phyloP scores from a whole-genome alignment of 208 protist species.

The Crithidia bombi region DNA sequence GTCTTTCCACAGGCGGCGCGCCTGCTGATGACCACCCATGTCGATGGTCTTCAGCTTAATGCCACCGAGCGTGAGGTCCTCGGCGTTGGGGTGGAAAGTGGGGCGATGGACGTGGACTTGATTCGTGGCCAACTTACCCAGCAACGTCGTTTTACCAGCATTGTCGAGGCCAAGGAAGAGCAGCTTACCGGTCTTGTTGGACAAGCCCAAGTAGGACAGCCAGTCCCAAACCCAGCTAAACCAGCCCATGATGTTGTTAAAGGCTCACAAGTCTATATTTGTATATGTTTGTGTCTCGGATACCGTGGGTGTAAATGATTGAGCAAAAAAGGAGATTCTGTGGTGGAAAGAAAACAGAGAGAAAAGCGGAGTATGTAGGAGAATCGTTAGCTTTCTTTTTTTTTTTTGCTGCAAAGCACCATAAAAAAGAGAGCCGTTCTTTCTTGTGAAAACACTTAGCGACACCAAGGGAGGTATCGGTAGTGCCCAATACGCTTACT shows the following conservation, averaged over 20 bases:
- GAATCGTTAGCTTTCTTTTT: not conserved
- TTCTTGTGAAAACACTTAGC: too few relatives aligned
- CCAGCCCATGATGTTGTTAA: constrained; percentile 56
- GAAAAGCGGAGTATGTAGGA: too few relatives aligned
- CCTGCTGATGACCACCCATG: constrained; percentile 98
- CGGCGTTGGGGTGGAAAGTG: constrained; percentile 93
- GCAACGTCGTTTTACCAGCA: constrained; percentile 99
- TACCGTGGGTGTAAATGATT: not conserved
- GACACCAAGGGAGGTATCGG: too few relatives aligned
- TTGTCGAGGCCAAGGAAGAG: constrained; percentile 99
- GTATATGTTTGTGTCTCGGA: not conserved
- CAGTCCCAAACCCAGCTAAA: constrained; percentile 95
- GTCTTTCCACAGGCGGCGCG: constrained; percentile 98
- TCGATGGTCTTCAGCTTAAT: constrained; percentile 99
- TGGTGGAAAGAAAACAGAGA: constrained; percentile 30
- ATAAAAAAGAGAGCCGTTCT: constrained; percentile 11
- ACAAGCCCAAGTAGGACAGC: constrained; percentile 92
- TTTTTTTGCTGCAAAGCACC: not conserved
- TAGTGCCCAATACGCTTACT: too few relatives aligned
- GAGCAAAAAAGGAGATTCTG: not conserved
- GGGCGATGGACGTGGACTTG: constrained; percentile 90
- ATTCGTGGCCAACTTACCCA: constrained; percentile 94
- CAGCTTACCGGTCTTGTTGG: constrained; percentile 94
- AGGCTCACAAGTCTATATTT: constrained; percentile 10
- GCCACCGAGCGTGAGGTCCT: constrained; percentile 98